Conservation (phyloP, 495 filamentous ascomycete species). For the Cryomyces minteri region DNA sequence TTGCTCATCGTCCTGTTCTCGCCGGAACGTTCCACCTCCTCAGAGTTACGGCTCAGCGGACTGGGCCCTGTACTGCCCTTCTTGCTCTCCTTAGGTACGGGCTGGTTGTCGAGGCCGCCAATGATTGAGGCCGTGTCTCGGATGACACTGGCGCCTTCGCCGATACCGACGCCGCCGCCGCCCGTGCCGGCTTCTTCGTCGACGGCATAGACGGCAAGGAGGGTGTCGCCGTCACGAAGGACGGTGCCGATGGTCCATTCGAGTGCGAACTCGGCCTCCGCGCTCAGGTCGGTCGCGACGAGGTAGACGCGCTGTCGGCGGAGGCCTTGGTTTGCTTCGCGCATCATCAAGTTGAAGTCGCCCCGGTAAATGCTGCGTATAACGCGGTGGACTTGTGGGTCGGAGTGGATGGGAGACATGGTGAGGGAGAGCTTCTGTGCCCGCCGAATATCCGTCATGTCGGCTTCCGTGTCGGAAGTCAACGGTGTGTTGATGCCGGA, state of each 20-base stretch:
- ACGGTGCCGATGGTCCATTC: constrained; percentile 97
- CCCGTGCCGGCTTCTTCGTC: constrained; percentile 48
- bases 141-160: constrained; percentile 44
- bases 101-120: constrained; percentile 8
- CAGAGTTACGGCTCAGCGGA: constrained; percentile 7
- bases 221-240: constrained; percentile 84
- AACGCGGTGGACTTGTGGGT: constrained; percentile 55
- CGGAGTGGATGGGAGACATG: constrained; percentile 58
- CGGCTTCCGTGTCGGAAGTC: constrained; percentile 72
- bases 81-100: not conserved
- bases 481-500: constrained; percentile 61
- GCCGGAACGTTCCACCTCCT: constrained; percentile 25
- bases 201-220: constrained; percentile 78
- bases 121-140: constrained; percentile 43
- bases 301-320: constrained; percentile 72
- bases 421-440: constrained; percentile 70
- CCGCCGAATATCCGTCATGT: constrained; percentile 62
- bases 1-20: constrained; percentile 19
- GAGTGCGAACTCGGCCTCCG: constrained; percentile 81
- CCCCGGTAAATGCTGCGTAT: constrained; percentile 81
- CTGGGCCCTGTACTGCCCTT: not conserved
- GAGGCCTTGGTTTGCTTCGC: constrained; percentile 53
- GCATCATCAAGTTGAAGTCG: constrained; percentile 53
- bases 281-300: constrained; percentile 80
- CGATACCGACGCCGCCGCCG: constrained; percentile 27